Evolutionary conservation across 352 stramenopile species (phyloP).

Genomic region (Phytopythium sindhum): DNA sequence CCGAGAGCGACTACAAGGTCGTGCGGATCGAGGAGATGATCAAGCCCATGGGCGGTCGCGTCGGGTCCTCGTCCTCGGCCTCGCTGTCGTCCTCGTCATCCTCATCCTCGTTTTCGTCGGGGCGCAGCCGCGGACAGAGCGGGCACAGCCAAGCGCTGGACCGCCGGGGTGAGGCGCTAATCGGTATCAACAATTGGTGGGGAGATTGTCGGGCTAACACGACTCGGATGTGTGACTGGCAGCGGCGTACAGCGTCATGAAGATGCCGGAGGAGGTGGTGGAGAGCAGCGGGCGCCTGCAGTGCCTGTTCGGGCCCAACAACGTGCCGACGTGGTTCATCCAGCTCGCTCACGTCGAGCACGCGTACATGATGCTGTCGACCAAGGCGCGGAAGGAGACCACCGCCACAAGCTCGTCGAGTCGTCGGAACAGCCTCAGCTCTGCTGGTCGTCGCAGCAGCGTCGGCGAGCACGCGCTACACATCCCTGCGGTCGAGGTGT

Average conservation of each 20-base stretch:
- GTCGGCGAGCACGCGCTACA: constrained; percentile 7
- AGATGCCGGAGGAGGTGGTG: constrained; percentile 78
- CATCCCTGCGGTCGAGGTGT: constrained; percentile 9
- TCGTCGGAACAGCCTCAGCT: constrained; percentile 11
- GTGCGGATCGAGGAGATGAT: constrained; percentile 63
- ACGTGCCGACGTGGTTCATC: constrained; percentile 70
- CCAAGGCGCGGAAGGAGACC: constrained; percentile 28
- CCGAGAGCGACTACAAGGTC: constrained; percentile 43
- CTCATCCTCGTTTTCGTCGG: constrained; percentile 6
- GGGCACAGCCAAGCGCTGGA: constrained; percentile 23
- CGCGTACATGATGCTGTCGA: constrained; percentile 66
- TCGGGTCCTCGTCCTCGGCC: constrained; percentile 1
- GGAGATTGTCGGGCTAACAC: neutral
- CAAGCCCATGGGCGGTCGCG: constrained; percentile 27
- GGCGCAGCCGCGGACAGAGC: constrained; percentile 19
- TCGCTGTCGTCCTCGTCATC: constrained; percentile 1
- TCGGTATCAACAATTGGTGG: neutral
- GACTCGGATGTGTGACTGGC: constrained; percentile 4
- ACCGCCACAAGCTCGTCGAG: neutral
- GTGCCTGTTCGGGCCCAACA: constrained; percentile 48
- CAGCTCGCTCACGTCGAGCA: constrained; percentile 66
- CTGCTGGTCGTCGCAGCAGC: constrained; percentile 1
- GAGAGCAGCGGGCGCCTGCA: constrained; percentile 51
- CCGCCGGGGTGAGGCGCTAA: constrained; percentile 30
- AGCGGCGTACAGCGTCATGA: constrained; percentile 63